Conservation (phyloP, 1,284 basidiomycete genomes). For the Exsudoporus floridanus region DNA sequence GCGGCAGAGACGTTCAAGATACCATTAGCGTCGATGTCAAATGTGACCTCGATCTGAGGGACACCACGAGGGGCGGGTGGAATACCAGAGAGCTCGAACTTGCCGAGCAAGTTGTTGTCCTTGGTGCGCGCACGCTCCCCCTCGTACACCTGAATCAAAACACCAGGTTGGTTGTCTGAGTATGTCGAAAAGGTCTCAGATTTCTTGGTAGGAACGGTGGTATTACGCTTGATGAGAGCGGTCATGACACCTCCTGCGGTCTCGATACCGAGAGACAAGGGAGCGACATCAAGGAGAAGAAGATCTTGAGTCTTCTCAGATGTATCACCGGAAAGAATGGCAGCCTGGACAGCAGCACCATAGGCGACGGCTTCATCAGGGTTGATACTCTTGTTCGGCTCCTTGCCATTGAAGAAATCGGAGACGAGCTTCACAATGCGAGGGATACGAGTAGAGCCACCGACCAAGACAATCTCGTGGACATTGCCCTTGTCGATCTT, state of each 20-base stretch:
- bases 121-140: slow-evolving; percentile 99
- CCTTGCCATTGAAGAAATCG: slow-evolving; percentile 98
- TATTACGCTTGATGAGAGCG: slow-evolving; percentile 96
- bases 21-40: slow-evolving; percentile 98
- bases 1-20: slow-evolving; percentile 95
- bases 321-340: slow-evolving; percentile 96
- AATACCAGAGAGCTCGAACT: slow-evolving; percentile 98
- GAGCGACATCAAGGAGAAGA: slow-evolving; percentile 95
- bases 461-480: slow-evolving; percentile 96
- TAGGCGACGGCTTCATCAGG: slow-evolving; percentile 99
- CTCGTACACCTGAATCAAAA: slow-evolving; percentile 98
- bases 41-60: slow-evolving; percentile 97
- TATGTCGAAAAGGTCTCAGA: slow-evolving; percentile 99
- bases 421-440: slow-evolving; percentile 97
- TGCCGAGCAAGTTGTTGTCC: slow-evolving; percentile 99
- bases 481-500: slow-evolving; percentile 97
- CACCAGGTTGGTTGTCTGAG: slow-evolving; percentile 99
- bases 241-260: slow-evolving; percentile 99
- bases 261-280: slow-evolving; percentile 97
- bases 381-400: slow-evolving; percentile 97
- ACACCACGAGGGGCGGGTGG: slow-evolving; percentile 98
- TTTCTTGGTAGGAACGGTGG: slow-evolving; percentile 98
- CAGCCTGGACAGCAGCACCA: slow-evolving; percentile 98
- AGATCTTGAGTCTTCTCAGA: slow-evolving; percentile 98
- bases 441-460: slow-evolving; percentile 98